Evolutionary conservation across 164 flowering plant genomes (phyloP), one percentile per base, ranked within the genome.

Genomic region (Vitis cinerea): DNA sequence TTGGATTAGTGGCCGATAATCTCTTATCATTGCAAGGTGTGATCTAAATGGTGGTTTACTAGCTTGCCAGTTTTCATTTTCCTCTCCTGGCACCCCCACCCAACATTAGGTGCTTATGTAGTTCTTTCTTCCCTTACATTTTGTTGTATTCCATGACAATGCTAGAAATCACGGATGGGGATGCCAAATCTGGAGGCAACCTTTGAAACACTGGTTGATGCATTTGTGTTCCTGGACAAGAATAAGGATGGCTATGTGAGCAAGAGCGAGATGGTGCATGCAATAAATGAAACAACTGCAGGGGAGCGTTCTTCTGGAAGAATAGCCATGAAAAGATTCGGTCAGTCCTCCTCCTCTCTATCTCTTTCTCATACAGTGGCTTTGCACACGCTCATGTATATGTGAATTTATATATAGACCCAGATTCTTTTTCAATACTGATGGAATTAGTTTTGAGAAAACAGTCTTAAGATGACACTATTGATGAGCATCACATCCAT

Each of bases 161-260:
- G 59, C 16, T 82, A 90, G 98, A 89, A 86, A 86, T 80, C 86
- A 14, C 66, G 78, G 49, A 82, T 90, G 81, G 97, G 91, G 23
- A 80, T 91, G 84, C 97, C 94, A 48, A 70, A 85, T 70, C 79
- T 93, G 75, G 98, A 92, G 77, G 79, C 83, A 13, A 88, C 98
- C n/a, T 91, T 95, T 68, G 91, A 91, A 74, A 84, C 89, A n/a
- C 56, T 95, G 82, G 97, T 95, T 3, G 88, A 92, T 78, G 86
- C 99, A 64, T 95, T 95, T 79, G 96, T 85, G 72, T 95, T 95
- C 78, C 74, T 95, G 80, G 99, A 95, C 86, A 88, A 90, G 87
- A 91, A 95, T 74, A 88, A 87, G 79, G 96, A 95, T 73, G 99
- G 99, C 2, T 86, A 89, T 82, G 99, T 95, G 23, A 92, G 99